Evolutionary conservation across 2,329 filamentous ascomycete genomes (phyloP), one percentile per base, ranked within the genome.

Genomic region (Pseudopithomyces chartarum): DNA sequence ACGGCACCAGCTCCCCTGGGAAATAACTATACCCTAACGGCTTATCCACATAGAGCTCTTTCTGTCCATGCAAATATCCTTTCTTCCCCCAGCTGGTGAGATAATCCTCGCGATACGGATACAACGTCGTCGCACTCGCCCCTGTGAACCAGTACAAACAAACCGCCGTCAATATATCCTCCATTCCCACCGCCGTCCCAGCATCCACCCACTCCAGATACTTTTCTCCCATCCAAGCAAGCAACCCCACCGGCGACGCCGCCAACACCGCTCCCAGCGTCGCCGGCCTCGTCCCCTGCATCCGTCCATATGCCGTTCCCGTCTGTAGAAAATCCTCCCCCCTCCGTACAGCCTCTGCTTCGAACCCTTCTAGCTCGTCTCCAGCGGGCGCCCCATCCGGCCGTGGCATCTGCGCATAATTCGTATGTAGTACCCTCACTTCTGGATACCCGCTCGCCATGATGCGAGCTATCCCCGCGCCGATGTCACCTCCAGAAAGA

Each of bases 161-260:
- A 13, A 84, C 78, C 19, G 76, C 69, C n/a, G 79, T 76, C 2
- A 87, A 70, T 11, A 86, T 82, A 2, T 74, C 75, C 34, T 80
- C 67, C 8, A 74, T 53, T 0, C 72, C 62, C 0, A 79, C 79
- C 0, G 60, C 57, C 0, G 62, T 64, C 17, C 68, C 66, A 0
- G 62, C 61, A 57, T 86, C 83, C 1, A 74, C 75, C 84, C 83
- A 87, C 5, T 79, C 79, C 0, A 84, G 69, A 54, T 83, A 82
- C 65, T 86, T 86, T 61, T 87, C 84, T 3, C 81, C 82, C 23
- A 86, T 77, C 81, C 85, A 89, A 6, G 81, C 79, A 2, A 89
- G 76, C 19, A 88, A 65, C 0, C 84, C 82, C 1, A 88, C 58
- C 0, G 86, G 86, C 33, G 76, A 85, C 4, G 81, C 74, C 2